A percentile compares a stretch with the other conserved stretches of the same genome.
Conservation (phyloP, 2,329 filamentous ascomycete genomes). For the Xylaria multiplex region DNA sequence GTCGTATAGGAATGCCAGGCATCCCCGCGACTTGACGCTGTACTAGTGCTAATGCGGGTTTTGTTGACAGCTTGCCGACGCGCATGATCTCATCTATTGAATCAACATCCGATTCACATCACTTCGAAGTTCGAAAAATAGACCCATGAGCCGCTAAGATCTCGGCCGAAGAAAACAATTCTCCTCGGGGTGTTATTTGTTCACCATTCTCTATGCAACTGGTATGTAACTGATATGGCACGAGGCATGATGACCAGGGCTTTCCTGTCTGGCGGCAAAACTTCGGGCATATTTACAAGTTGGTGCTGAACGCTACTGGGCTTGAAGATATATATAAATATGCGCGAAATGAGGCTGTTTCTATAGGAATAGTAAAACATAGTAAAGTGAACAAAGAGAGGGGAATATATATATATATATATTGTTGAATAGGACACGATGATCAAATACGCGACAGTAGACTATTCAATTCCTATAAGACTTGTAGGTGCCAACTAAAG, state of each 20-base stretch:
- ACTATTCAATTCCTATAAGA: neutral
- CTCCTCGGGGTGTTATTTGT: neutral
- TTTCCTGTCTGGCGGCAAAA: slow-evolving; percentile 23
- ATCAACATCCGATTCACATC: slow-evolving; percentile 4
- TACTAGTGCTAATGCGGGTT: neutral
- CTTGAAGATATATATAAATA: neutral
- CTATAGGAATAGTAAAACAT: neutral
- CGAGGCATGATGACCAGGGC: neutral
- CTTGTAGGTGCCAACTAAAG: neutral
- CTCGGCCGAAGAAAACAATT: neutral
- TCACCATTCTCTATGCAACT: neutral
- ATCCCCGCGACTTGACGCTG: neutral
- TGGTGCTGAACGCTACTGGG: neutral
- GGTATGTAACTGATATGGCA: neutral
- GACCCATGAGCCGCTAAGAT: neutral
- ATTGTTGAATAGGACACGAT: neutral
- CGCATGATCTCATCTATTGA: slow-evolving; percentile 23
- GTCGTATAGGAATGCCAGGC: neutral
- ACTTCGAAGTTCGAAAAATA: neutral
- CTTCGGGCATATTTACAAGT: slow-evolving; percentile 19
- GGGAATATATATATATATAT: neutral
- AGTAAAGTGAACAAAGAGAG: no score
- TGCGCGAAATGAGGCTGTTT: neutral
- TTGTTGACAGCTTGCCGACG: slow-evolving; percentile 2
- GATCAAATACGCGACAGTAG: neutral